Base-by-base conservation (phyloP, 2,329 filamentous ascomycete species). In the Bisporella sp. region DNA sequence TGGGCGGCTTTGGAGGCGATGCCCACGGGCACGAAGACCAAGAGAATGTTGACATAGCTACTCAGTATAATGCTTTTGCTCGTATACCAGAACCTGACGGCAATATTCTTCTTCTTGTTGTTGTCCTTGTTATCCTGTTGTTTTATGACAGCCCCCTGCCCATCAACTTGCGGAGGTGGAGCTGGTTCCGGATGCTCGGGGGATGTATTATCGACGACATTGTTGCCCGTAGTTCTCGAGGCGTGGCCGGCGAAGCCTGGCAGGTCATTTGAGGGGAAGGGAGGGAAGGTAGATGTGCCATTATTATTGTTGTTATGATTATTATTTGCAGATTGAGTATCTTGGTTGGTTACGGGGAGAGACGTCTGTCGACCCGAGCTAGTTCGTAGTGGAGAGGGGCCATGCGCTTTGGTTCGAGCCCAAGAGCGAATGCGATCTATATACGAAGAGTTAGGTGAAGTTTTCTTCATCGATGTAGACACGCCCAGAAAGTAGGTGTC, bases 1-100 rank as follows among this genome's bases (percentile, higher is more conserved):
- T 68, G 63, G 31, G 81, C 66, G 49, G 76, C 71, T 50, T 85
- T 74, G 50, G 82, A 75, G 52, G 76, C 75, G 61, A 93, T 91
- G 59, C 87, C 88, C 48, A 87, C 74, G 6, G 87, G 88, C 31
- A 92, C 87, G 63, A 90, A 90, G 49, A 91, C 69, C 55, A 92
- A 73, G 58, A 92, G 72, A 49, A 89, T 61, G 65, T 93, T 92
- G 71, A 92, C 73, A 79, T 84, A 89, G 72, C 83, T 89, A 64
- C 87, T 81, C 41, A 82, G 76, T 55, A 91, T 61, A 62, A 82
- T 81, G 64, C 71, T 76, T 74, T 73, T 76, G 57, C 75, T 69
- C 28, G 70, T 65, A 11, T 57, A 50, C 55, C 56, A 64, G 54
- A 67, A 66, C 48, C 63, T 57, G 51, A 49, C 32, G 21, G 54